Base-by-base conservation (phyloP, 2,329 filamentous ascomycete genomes). In the Paracoccidioides brasiliensis region DNA sequence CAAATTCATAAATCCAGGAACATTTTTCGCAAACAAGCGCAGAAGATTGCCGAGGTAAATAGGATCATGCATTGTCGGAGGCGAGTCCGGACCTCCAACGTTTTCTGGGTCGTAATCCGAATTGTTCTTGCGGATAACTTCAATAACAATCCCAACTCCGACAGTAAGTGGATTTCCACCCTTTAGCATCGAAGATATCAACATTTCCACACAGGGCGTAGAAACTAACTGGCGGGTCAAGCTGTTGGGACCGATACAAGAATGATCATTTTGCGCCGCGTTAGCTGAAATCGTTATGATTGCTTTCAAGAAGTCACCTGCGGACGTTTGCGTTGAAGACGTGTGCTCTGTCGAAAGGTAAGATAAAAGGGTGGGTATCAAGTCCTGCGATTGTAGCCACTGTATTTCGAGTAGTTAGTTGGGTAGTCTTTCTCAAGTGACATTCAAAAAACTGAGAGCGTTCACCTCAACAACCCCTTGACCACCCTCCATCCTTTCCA, bases 211-310 rank as follows among this genome's bases (percentile, higher is more conserved):
- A 64, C 90, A 97, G 14, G 81, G 73, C 59, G 86, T 82, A 0
- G 93, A 97, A 1, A 98, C 93, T 3, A 98, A 79, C 71, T 98
- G 90, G 43, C 93, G 84, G 4, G 93, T 98, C 52, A 98, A 80
- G 67, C 95, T 93, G 69, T 98, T 98, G 3, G 93, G 93, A 3
- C 93, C 93, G 67, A 98, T 97, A 65, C 94, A 96, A n/a, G 91
- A 93, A 68, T 96, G 90, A 66, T 98, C 93, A 66, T 96, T 95
- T 64, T 95, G 93, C 1, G 91, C 96, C 3, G 93, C 93, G 67
- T 98, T 98, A 58, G 93, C 93, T 1, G 93, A 97, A 57, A 98
- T 96, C 32, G 93, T 98, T 62, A 98, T 97, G 67, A 98, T 96
- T 44, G 93, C 93, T 70, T 98, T 98, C 64, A 98, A 80, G 63